A percentile compares a stretch with the other conserved stretches of the same genome.
These are phyloP conservation scores for Lizonia empirigonia DNA, from an alignment of 2,329 filamentous ascomycete species.

Conservation along the genomic window DNA sequence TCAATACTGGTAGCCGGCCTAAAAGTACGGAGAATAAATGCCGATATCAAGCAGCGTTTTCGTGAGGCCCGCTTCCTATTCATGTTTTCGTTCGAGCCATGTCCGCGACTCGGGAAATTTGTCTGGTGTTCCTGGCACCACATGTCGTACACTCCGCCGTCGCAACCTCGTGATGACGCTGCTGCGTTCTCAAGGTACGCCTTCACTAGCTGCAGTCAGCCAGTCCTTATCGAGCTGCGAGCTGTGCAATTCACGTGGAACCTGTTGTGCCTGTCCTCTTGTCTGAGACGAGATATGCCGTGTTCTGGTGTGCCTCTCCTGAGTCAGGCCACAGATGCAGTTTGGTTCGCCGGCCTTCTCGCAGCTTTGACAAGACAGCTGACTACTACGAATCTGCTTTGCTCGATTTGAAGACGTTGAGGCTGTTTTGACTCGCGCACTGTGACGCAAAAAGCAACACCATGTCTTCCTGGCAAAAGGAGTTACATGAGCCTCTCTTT, in stretches of 20 bases:
- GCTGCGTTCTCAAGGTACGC: neutral
- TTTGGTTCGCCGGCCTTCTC: constrained; percentile 11
- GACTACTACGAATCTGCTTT: neutral
- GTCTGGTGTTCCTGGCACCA: constrained; percentile 19
- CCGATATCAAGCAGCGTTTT: neutral
- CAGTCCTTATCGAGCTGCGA: neutral
- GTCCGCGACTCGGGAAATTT: constrained; percentile 13
- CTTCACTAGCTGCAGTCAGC: constrained; percentile 1
- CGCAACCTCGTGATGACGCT: constrained; percentile 7
- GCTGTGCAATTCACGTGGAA: constrained; percentile 5
- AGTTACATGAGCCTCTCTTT: too few relatives aligned
- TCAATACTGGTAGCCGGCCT: constrained; percentile 9
- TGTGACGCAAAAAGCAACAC: constrained; percentile 10
- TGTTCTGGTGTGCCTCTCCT: constrained; percentile 1
- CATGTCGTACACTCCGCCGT: constrained; percentile 20
- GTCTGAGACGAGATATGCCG: neutral
- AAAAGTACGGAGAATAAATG: constrained; percentile 14
- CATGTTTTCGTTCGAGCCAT: neutral
- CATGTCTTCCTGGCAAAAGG: neutral
- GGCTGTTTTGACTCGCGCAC: constrained; percentile 4
- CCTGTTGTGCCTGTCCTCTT: neutral
- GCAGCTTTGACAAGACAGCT: constrained; percentile 6
- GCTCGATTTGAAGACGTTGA: constrained; percentile 1
- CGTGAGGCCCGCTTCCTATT: neutral
- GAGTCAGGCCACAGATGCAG: constrained; percentile 1